Evolutionary conservation across 1,284 basidiomycete species (phyloP), one percentile per base, ranked within the genome.

Genomic region (Tilletia caries): DNA sequence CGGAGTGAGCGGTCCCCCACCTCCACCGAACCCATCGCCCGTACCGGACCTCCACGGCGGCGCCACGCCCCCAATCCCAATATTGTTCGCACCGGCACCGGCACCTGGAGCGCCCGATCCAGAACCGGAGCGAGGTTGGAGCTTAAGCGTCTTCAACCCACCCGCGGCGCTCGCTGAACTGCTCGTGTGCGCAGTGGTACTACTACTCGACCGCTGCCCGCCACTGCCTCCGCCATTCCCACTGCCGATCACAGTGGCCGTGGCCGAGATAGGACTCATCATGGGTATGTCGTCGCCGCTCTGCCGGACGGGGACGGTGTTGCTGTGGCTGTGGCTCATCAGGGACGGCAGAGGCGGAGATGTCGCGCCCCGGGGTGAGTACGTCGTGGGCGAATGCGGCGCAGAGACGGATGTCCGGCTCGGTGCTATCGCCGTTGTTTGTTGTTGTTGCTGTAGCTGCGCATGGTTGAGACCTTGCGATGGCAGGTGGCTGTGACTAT

Each of bases 251-350:
- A n/a, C n/a, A n/a, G n/a, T 15, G 15, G 37, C 37, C 6, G 23
- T 54, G 20, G 52, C 52, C 52, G 58, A 62, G 58, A 18, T 62
- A 8, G 58, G 58, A 34, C 58, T 62, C 58, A 62, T 34, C 58
- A 62, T 33, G 29, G 15, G 4, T 6, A 6, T 18, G 20, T 50
- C 48, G 58, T 34, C 58, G 58, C 32, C 33, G 58, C 33, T 62
- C 58, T 62, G 58, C 20, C 58, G 58, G 18, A 62, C 15, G 4
- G 32, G 58, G 18, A 62, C 15, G 4, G 32, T 29, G 6, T 23
- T 54, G 52, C 52, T 54, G n/a, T 54, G 52, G 52, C 52, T 54
- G 23, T 62, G 58, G 18, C 29, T 33, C 58, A 34, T 62, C 32
- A 62, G 13, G 32, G 58, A 29, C 20, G 58, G 58, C 29, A 62